Percentiles rank a stretch among this genome's conserved stretches.
Conservation (phyloP, 2,329 filamentous ascomycete genomes). For the Verticillium zaregamsianum region DNA sequence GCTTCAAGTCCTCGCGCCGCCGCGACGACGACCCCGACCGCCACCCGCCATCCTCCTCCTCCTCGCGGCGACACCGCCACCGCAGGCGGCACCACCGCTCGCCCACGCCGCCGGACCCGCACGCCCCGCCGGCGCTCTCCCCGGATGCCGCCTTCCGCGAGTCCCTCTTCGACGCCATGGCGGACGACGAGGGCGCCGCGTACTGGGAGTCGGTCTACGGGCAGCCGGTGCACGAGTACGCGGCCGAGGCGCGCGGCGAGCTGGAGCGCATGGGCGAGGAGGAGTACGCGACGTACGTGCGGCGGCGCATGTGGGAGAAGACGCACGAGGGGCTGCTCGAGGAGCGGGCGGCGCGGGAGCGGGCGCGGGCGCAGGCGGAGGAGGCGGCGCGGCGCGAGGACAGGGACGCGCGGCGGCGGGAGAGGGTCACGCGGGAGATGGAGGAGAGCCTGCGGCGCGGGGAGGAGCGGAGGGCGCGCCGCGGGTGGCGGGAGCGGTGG, state of each 20-base stretch:
- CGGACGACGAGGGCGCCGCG: conserved; percentile 89
- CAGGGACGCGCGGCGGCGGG: conserved; percentile 27
- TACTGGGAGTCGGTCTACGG: conserved; percentile 98
- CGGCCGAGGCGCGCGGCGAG: conserved; percentile 45
- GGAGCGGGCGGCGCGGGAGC: conserved; percentile 62
- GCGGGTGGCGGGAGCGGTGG: conserved; percentile 58
- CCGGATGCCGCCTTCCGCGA: conserved; percentile 80
- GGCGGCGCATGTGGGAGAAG: conserved; percentile 92
- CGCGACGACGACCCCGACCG: conserved; percentile 14
- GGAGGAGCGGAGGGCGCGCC: conserved; percentile 54
- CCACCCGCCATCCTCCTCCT: conserved; percentile 7
- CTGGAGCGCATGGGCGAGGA: conserved; percentile 89
- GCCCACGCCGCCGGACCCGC: conserved; percentile 42
- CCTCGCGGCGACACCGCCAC: conserved; percentile 19
- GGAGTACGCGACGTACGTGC: conserved; percentile 82
- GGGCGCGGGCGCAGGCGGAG: conserved; percentile 44
- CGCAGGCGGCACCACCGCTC: conserved; percentile 23
- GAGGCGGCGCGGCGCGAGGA: conserved; percentile 43
- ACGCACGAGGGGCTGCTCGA: conserved; percentile 80
- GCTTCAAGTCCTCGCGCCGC: conserved; percentile 32
- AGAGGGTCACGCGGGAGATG: conserved; percentile 57
- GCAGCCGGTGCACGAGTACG: conserved; percentile 84
- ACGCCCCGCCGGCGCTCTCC: conserved; percentile 47
- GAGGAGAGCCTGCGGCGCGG: conserved; percentile 65
- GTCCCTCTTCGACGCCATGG: conserved; percentile 93